Evolutionary conservation across 1,284 basidiomycete genomes (phyloP).

Genomic region (Baeospora myosura): DNA sequence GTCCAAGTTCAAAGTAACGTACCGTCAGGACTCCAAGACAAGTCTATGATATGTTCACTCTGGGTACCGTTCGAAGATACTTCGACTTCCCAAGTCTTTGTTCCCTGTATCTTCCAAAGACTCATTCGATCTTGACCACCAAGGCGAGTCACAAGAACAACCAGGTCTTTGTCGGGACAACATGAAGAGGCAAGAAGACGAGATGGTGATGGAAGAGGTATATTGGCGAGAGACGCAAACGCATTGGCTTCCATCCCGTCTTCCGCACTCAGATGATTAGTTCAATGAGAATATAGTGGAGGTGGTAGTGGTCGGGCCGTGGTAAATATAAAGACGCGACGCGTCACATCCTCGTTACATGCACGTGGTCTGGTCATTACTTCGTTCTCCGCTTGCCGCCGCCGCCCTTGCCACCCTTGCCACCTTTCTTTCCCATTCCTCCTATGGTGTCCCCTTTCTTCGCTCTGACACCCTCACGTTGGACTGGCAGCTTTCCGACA

Average conservation of each 20-base stretch:
- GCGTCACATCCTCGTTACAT: too few relatives aligned
- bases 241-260: conserved; percentile 42
- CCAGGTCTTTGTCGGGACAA: conserved; percentile 78
- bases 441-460: conserved; percentile 41
- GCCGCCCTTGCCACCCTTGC: conserved; percentile 18
- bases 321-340: too few relatives aligned
- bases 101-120: conserved; percentile 73
- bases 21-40: conserved; percentile 81
- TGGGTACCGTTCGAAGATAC: conserved; percentile 36
- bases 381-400: not conserved
- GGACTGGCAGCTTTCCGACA: conserved; percentile 21
- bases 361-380: too few relatives aligned
- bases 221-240: conserved; percentile 50
- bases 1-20: conserved; percentile 16
- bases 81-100: conserved; percentile 74
- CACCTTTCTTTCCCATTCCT: conserved; percentile 40
- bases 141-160: conserved; percentile 57
- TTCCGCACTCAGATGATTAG: too few relatives aligned
- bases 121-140: conserved; percentile 62
- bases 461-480: conserved; percentile 37
- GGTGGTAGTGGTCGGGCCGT: too few relatives aligned
- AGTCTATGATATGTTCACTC: conserved; percentile 43
- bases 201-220: conserved; percentile 48
- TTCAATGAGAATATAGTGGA: too few relatives aligned
- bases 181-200: conserved; percentile 59